Evolutionary conservation across 1,139 yeast species (phyloP).

Genomic region (Ogataea hybrid): DNA sequence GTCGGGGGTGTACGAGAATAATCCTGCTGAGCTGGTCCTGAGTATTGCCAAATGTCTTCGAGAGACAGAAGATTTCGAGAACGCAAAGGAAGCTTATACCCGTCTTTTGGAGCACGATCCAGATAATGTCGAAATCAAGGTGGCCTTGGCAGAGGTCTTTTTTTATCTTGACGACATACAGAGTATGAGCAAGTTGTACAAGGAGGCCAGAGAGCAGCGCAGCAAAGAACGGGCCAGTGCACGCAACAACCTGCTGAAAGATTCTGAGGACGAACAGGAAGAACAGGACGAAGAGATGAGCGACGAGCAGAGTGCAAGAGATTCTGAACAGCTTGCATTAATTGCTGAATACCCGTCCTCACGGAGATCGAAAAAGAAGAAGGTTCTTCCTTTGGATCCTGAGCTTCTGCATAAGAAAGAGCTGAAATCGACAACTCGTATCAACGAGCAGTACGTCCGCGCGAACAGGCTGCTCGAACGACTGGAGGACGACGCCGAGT

Average conservation of each 20-base stretch:
- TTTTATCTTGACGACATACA: slow-evolving; percentile 68
- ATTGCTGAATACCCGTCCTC: slow-evolving; percentile 29
- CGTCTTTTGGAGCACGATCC: slow-evolving; percentile 58
- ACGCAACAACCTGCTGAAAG: slow-evolving; percentile 25
- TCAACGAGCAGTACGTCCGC: slow-evolving; percentile 62
- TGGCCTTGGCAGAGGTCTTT: slow-evolving; percentile 79
- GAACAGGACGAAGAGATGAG: slow-evolving; percentile 17
- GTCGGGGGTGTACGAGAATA: slow-evolving; percentile 46
- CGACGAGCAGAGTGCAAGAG: slow-evolving; percentile 9
- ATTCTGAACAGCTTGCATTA: slow-evolving; percentile 27
- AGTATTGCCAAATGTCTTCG: slow-evolving; percentile 77
- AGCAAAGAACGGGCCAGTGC: slow-evolving; percentile 32
- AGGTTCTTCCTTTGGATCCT: slow-evolving; percentile 39
- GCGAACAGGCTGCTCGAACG: slow-evolving; percentile 53
- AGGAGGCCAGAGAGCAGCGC: slow-evolving; percentile 43
- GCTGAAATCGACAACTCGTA: slow-evolving; percentile 56
- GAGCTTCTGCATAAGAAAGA: slow-evolving; percentile 59
- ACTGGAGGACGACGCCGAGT: slow-evolving; percentile 27
- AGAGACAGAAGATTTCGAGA: slow-evolving; percentile 66
- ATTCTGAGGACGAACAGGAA: slow-evolving; percentile 18
- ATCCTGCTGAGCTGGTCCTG: slow-evolving; percentile 50
- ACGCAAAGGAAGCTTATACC: slow-evolving; percentile 66
- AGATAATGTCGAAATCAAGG: slow-evolving; percentile 65
- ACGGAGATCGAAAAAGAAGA: slow-evolving; percentile 30
- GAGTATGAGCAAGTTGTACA: slow-evolving; percentile 56